Conservation (phyloP, 1,284 basidiomycete species). For the Pisolithus thermaeus region DNA sequence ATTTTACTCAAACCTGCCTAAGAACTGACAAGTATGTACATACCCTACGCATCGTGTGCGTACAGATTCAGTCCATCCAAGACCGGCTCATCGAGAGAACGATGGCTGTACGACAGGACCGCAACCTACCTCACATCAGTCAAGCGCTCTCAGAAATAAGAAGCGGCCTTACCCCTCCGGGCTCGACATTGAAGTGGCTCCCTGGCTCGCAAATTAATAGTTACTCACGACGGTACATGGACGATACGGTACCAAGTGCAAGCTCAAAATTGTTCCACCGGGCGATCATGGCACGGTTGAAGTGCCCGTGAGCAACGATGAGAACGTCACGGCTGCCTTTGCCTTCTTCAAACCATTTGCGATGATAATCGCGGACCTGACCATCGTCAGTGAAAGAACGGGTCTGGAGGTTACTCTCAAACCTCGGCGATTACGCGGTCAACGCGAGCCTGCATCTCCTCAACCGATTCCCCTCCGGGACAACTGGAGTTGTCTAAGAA, state of each 20-base stretch:
- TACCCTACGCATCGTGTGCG: conserved; percentile 35
- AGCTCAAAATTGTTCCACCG: conserved; percentile 75
- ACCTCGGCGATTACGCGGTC: conserved; percentile 73
- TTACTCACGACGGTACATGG: neutral
- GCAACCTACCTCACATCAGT: conserved; percentile 43
- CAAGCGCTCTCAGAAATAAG: neutral
- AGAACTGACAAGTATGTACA: neutral
- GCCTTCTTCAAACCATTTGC: conserved; percentile 62
- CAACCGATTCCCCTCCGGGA: conserved; percentile 78
- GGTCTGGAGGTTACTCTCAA: neutral
- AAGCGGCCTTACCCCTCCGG: conserved; percentile 58
- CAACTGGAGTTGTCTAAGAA: conserved; percentile 44
- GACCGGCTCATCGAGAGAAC: conserved; percentile 68
- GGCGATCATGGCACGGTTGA: conserved; percentile 77
- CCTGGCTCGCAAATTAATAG: conserved; percentile 36
- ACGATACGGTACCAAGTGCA: conserved; percentile 44
- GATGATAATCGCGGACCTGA: conserved; percentile 74
- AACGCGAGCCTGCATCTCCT: conserved; percentile 74
- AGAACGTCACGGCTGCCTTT: conserved; percentile 64
- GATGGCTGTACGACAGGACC: conserved; percentile 72
- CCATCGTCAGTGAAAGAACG: conserved; percentile 3
- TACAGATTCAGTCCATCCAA: conserved; percentile 71
- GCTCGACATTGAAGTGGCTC: conserved; percentile 74
- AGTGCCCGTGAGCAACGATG: conserved; percentile 79
- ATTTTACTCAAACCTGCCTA: too few relatives aligned